Evolutionary conservation across 192 early-diverging fungal genomes (phyloP).

Genomic region (Chytriomyces confervae): DNA sequence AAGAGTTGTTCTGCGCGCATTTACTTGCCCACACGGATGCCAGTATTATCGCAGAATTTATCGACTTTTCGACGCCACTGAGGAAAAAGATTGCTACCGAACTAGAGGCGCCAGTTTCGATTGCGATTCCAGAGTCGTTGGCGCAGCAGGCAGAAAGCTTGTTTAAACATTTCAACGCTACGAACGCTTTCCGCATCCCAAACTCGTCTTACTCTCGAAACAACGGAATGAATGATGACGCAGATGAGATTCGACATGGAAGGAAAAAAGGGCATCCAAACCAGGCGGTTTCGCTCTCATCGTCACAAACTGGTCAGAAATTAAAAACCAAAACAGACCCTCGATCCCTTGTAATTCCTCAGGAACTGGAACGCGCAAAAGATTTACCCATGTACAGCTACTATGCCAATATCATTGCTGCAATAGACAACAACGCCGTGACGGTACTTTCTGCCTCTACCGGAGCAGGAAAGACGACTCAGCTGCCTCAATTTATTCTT

Average conservation of each 20-base stretch:
- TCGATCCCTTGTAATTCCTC: constrained; percentile 28
- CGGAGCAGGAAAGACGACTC: constrained; percentile 66
- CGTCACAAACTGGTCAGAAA: background rate
- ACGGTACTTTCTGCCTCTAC: constrained; percentile 53
- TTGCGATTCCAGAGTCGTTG: constrained; percentile 36
- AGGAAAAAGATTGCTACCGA: constrained; percentile 38
- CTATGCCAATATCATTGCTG: constrained; percentile 50
- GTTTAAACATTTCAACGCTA: constrained; percentile 17
- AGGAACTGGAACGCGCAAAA: constrained; percentile 32
- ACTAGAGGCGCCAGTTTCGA: constrained; percentile 27
- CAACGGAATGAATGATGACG: background rate
- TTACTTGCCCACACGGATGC: constrained; percentile 34
- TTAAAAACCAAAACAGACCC: constrained; percentile 12
- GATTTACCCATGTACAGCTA: constrained; percentile 48
- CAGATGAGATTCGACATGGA: background rate
- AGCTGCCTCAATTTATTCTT: constrained; percentile 88
- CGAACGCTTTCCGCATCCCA: constrained; percentile 16
- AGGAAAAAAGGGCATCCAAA: constrained; percentile 1
- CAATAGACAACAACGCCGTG: constrained; percentile 56
- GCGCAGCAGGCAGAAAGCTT: constrained; percentile 28
- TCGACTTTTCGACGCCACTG: constrained; percentile 29
- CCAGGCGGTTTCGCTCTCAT: background rate
- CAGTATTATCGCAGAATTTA: constrained; percentile 39
- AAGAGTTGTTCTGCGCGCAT: constrained; percentile 33
- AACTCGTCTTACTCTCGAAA: background rate